phyloP scores from a whole-genome alignment of 257 asterid genomes.

The Ocimum tenuiflorum region DNA sequence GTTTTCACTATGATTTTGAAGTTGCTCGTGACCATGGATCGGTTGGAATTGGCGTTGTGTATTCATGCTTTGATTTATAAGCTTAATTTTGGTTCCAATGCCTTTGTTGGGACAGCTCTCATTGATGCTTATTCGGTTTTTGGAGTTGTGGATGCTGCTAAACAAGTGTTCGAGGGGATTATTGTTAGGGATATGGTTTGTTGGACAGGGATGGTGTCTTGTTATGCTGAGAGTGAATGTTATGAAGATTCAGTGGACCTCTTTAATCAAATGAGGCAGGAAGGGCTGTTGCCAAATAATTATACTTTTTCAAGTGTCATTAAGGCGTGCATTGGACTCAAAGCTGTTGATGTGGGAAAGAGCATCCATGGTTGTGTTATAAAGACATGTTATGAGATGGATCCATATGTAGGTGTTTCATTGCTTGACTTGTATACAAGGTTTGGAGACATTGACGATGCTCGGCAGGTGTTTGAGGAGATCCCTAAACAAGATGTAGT shows the following conservation, averaged over 20 bases:
- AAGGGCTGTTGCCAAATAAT: conserved; percentile 64
- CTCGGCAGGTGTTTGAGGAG: conserved; percentile 65
- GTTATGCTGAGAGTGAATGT: conserved; percentile 66
- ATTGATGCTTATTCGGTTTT: conserved; percentile 67
- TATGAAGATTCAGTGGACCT: conserved; percentile 47
- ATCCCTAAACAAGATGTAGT: conserved; percentile 71
- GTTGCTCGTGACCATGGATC: conserved; percentile 38
- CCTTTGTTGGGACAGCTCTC: conserved; percentile 72
- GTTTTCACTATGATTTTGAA: conserved; percentile 40
- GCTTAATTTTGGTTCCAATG: conserved; percentile 42
- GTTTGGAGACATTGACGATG: conserved; percentile 57
- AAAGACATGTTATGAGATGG: conserved; percentile 65
- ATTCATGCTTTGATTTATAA: conserved; percentile 41
- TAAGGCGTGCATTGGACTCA: conserved; percentile 76
- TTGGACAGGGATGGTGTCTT: conserved; percentile 85
- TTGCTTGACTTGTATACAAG: conserved; percentile 78
- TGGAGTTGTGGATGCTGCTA: conserved; percentile 48
- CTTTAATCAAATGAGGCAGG: conserved; percentile 55
- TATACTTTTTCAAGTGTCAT: conserved; percentile 71
- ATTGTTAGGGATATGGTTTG: conserved; percentile 65
- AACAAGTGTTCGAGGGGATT: conserved; percentile 53
- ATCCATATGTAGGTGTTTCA: conserved; percentile 71
- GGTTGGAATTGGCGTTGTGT: conserved; percentile 26
- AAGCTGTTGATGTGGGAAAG: conserved; percentile 44
- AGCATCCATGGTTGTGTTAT: conserved; percentile 66